A percentile compares a stretch with the other conserved stretches of the same genome.
Evolutionary conservation across 306 rosid species (phyloP).

Genomic region (Medicago arabica): DNA sequence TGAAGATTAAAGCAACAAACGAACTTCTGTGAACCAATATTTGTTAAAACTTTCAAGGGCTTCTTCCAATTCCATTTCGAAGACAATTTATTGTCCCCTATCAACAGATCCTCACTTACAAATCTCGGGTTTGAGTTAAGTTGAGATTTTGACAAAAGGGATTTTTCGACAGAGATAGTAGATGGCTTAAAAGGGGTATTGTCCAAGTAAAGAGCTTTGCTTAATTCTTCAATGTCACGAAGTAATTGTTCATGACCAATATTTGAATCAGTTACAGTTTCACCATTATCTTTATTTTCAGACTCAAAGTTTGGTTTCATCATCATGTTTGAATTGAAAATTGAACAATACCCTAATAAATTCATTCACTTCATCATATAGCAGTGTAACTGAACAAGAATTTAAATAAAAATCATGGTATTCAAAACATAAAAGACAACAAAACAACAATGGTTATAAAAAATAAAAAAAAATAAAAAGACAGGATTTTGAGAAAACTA

Average conservation of each 20-base stretch:
- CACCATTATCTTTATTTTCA: conserved; percentile 19
- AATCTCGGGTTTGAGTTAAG: conserved; percentile 42
- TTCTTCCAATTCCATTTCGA: conserved; percentile 83
- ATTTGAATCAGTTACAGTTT: conserved; percentile 42
- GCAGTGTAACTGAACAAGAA: background rate
- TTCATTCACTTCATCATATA: conserved; percentile 4
- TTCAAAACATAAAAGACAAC: too few relatives aligned
- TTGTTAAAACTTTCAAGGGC: conserved; percentile 73
- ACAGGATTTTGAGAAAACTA: too few relatives aligned
- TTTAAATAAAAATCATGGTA: conserved; percentile 29
- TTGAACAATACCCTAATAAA: conserved; percentile 29
- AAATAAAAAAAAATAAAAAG: too few relatives aligned
- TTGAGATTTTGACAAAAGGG: conserved; percentile 46
- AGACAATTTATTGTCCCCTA: conserved; percentile 53
- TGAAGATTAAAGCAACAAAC: conserved; percentile 66
- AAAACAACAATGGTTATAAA: too few relatives aligned
- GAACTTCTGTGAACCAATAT: conserved; percentile 63
- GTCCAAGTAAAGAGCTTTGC: conserved; percentile 74
- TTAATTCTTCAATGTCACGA: conserved; percentile 77
- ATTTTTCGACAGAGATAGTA: conserved; percentile 41
- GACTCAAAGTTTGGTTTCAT: conserved; percentile 49
- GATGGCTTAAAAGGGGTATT: conserved; percentile 51
- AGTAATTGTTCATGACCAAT: conserved; percentile 51
- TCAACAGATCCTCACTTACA: conserved; percentile 47
- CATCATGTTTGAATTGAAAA: conserved; percentile 44